Base-by-base conservation (phyloP, 345 rosid genomes). In the Erysimum cheiranthoides region DNA sequence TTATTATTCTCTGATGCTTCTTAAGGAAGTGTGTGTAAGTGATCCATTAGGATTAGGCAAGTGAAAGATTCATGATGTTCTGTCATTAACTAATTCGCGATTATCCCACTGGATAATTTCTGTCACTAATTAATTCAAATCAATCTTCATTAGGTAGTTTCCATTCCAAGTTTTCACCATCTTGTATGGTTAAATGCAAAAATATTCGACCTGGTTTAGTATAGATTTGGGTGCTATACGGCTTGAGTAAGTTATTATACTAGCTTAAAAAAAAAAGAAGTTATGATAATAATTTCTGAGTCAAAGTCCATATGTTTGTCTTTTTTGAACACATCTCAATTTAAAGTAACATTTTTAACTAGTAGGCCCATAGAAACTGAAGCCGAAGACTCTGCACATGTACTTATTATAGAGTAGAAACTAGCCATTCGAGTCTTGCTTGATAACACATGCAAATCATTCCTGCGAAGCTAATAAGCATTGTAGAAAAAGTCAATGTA, bases 131-230 rank as follows among this genome's bases (percentile, higher is more conserved):
- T 39, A 28, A 38, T 35, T 30, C 5, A 5, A 17, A 57, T 30
- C 34, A n/a, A 67, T 75, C 57, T 36, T 60, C 73, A 31, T 51
- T 60, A 28, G 30, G 31, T 40, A 51, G 30, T 75, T 68, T 67
- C 63, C 79, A 30, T 59, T n/a, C n/a, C 3, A 6, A 2, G 35
- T n/a, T 56, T 35, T 25, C 47, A 51, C 53, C 69, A 10, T 25
- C 50, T 58, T 18, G 34, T 32, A 8, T 32, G 17, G 11, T 45
- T 28, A 56, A 56, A 2, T 27, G 13, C 12, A 27, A 16, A 47
- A 30, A 30, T 57, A 54, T 68, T 40, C 25, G 27, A 50, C 35
- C 5, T 51, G 59, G 1, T 36, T 50, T 7, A 30, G 25, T n/a
- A 6, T 2, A 46, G 35, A 34, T 62, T 34, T 8, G 27, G 27